Conservation (phyloP, 2,329 filamentous ascomycete species). For the Nigrospora sphaerica region DNA sequence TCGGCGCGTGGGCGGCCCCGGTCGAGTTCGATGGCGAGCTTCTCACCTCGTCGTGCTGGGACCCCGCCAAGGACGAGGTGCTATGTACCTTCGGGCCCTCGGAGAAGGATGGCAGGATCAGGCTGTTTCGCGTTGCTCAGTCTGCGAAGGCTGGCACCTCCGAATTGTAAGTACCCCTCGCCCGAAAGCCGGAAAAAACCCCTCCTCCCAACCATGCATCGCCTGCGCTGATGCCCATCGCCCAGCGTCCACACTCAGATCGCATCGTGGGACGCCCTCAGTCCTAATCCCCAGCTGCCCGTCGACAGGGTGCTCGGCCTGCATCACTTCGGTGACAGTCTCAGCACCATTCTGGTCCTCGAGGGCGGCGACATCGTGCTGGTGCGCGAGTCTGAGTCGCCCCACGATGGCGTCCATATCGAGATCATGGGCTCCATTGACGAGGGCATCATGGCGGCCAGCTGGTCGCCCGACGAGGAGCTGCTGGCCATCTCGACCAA, state of each 20-base stretch:
- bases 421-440: constrained; percentile 95
- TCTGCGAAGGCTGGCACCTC: constrained; percentile 26
- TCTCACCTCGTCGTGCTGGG: constrained; percentile 79
- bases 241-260: constrained; percentile 33
- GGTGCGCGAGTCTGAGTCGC: constrained; percentile 60
- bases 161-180: constrained; percentile 29
- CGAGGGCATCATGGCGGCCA: constrained; percentile 79
- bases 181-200: background rate
- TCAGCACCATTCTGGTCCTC: constrained; percentile 73
- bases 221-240: constrained; percentile 1
- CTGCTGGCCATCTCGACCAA: constrained; percentile 77
- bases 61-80: constrained; percentile 67
- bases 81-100: constrained; percentile 82
- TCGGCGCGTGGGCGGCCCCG: constrained; percentile 56
- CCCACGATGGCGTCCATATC: constrained; percentile 65
- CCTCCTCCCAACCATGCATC: background rate
- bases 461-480: constrained; percentile 95
- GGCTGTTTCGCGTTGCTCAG: constrained; percentile 53
- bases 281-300: constrained; percentile 65
- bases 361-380: constrained; percentile 87
- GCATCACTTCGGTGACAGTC: constrained; percentile 78
- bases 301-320: constrained; percentile 72
- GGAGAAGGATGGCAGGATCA: constrained; percentile 60
- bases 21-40: constrained; percentile 38
- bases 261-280: constrained; percentile 84